These are phyloP conservation scores for Beta vulgaris DNA, from an alignment of 148 eudicot genomes.

Conservation along the genomic window DNA sequence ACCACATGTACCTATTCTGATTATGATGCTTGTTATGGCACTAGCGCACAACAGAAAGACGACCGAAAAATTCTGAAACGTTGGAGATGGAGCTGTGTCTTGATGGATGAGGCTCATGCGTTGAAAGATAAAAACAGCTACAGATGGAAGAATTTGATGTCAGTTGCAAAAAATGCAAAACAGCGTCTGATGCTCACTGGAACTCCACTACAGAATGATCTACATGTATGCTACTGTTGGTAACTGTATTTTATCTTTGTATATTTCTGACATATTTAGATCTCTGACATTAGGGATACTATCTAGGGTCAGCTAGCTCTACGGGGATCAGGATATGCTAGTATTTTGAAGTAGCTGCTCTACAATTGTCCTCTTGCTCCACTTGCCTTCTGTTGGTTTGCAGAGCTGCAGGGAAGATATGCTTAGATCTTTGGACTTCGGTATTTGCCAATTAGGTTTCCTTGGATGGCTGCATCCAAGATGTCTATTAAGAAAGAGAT, in stretches of 20 bases:
- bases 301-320: not conserved
- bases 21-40: slow-evolving; percentile 37
- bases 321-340: not conserved
- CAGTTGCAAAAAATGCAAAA: slow-evolving; percentile 80
- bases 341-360: not conserved
- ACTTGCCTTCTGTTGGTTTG: not conserved
- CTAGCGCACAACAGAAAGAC: slow-evolving; percentile 96
- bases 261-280: not conserved
- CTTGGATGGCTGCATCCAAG: not conserved
- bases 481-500: not conserved
- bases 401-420: not conserved
- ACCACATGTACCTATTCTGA: slow-evolving; percentile 21
- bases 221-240: slow-evolving; percentile 61
- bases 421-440: not conserved
- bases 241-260: not conserved
- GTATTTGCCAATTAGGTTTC: not conserved
- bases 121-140: slow-evolving; percentile 89
- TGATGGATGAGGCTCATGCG: slow-evolving; percentile 99
- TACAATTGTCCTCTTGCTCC: not conserved
- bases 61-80: slow-evolving; percentile 82
- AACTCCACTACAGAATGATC: slow-evolving; percentile 94
- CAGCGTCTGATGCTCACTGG: slow-evolving; percentile 98
- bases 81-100: slow-evolving; percentile 93
- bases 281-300: not conserved
- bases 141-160: slow-evolving; percentile 97